phyloP scores from a whole-genome alignment of 83 land plant genomes.

The Picea mariana region DNA sequence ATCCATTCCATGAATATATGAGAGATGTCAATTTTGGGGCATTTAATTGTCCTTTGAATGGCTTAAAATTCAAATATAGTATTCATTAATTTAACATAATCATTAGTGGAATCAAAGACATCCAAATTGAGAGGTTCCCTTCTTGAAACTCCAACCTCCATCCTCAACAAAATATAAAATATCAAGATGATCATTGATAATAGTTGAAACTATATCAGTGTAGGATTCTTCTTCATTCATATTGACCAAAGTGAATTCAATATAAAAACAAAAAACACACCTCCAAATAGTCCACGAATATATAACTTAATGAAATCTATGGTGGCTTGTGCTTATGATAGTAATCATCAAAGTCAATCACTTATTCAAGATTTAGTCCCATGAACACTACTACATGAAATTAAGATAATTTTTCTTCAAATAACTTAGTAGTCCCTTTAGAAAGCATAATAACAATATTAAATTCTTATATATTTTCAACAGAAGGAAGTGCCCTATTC shows the following conservation, averaged over 20 bases:
- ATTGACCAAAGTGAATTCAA: slow-evolving; percentile 81
- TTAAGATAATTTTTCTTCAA: slow-evolving; percentile 48
- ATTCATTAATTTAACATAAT: too few species aligned
- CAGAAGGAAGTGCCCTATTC: slow-evolving; percentile 72
- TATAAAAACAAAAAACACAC: slow-evolving; percentile 92
- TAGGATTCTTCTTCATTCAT: slow-evolving; percentile 94
- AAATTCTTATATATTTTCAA: slow-evolving; percentile 67
- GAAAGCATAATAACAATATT: slow-evolving; percentile 61
- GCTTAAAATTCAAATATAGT: too few species aligned
- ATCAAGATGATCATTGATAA: slow-evolving; percentile 80
- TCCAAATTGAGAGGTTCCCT: slow-evolving; percentile 33
- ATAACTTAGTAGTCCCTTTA: slow-evolving; percentile 44
- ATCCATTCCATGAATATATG: too few species aligned
- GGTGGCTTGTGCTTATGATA: slow-evolving; percentile 20
- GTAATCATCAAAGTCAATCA: slow-evolving; percentile 40
- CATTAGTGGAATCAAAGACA: too few species aligned
- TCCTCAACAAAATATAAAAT: slow-evolving; percentile 91
- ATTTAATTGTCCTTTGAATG: too few species aligned
- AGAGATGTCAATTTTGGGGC: too few species aligned
- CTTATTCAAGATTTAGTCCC: slow-evolving; percentile 57
- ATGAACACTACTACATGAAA: slow-evolving; percentile 52
- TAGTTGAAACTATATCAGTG: slow-evolving; percentile 86
- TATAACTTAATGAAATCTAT: slow-evolving; percentile 88
- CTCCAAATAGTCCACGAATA: slow-evolving; percentile 85
- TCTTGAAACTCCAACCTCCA: slow-evolving; percentile 88